Evolutionary conservation across 805 yeast species (phyloP).

Genomic region (Pichia paraexigua): DNA sequence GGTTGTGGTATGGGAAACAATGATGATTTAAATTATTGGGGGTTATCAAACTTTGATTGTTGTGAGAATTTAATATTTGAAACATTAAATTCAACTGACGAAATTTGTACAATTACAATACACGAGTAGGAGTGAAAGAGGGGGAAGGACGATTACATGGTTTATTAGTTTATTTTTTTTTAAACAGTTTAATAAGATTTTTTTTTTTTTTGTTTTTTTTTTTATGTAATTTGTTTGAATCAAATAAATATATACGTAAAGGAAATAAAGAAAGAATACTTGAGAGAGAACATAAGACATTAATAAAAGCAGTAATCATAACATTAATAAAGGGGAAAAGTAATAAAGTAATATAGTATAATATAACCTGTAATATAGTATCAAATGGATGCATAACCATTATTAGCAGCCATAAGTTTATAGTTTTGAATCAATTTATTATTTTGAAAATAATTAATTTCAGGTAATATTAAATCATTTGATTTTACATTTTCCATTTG

Average conservation of each 20-base stretch:
- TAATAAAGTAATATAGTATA: not conserved
- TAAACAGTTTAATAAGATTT: too few species aligned
- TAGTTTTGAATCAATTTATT: slow-evolving; percentile 25
- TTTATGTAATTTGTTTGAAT: too few species aligned
- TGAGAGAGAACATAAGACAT: not conserved
- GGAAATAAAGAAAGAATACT: too few species aligned
- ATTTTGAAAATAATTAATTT: slow-evolving; percentile 28
- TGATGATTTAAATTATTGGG: slow-evolving; percentile 28
- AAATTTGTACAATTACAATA: slow-evolving; percentile 24
- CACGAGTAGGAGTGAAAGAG: too few species aligned
- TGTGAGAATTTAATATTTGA: slow-evolving; percentile 24
- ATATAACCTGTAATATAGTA: too few species aligned
- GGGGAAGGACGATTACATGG: too few species aligned
- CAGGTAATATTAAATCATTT: slow-evolving; percentile 34
- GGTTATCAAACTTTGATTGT: slow-evolving; percentile 25
- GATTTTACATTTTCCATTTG: slow-evolving; percentile 31
- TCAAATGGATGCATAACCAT: not conserved
- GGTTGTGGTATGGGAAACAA: not conserved
- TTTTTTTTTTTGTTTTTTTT: too few species aligned
- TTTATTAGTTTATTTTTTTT: too few species aligned
- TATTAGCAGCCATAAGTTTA: not conserved
- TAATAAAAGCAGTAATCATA: too few species aligned
- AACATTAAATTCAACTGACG: slow-evolving; percentile 23
- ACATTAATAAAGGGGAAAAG: not conserved
- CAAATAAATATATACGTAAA: too few species aligned